A percentile compares a stretch with the other conserved stretches of the same genome.
These are phyloP conservation scores for Leishmania amazonensis DNA, from an alignment of 208 protist genomes.

Conservation along the genomic window DNA sequence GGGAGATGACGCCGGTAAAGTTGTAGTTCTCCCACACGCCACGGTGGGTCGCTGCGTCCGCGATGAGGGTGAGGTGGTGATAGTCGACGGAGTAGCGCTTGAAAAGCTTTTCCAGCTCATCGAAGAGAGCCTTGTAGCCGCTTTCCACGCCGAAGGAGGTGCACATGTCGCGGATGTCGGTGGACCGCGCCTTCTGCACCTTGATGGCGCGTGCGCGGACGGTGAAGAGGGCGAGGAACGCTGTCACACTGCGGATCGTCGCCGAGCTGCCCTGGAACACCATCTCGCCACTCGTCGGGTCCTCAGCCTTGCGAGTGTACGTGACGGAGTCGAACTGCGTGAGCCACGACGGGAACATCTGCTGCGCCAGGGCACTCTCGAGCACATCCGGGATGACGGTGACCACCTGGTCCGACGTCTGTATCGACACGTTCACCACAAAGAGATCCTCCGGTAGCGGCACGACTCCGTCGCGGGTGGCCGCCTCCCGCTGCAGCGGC, in stretches of 20 bases:
- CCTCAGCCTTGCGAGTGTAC: constrained; percentile 78
- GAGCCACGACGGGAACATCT: constrained; percentile 74
- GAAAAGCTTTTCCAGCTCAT: constrained; percentile 91
- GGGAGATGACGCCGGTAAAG: constrained; percentile 87
- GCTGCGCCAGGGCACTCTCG: constrained; percentile 55
- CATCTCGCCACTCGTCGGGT: constrained; percentile 74
- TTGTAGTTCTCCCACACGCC: constrained; percentile 91
- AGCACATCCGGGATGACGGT: constrained; percentile 85
- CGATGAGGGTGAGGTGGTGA: constrained; percentile 88
- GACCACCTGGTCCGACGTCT: constrained; percentile 49
- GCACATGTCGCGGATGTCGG: constrained; percentile 88
- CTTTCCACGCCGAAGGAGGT: constrained; percentile 82
- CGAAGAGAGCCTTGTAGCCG: constrained; percentile 73
- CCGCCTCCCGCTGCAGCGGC: constrained; percentile 46
- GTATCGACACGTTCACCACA: constrained; percentile 70
- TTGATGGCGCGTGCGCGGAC: constrained; percentile 62
- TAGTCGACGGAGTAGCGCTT: constrained; percentile 87
- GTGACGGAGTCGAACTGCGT: constrained; percentile 79
- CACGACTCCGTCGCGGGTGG: constrained; percentile 41
- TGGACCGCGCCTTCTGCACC: constrained; percentile 72
- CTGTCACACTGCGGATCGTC: constrained; percentile 68
- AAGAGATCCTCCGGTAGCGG: constrained; percentile 63
- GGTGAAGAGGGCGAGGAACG: constrained; percentile 85
- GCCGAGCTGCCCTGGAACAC: constrained; percentile 82
- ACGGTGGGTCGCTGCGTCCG: constrained; percentile 88